Base-by-base conservation (phyloP, 2,329 filamentous ascomycete genomes). In the Drechmeria coniospora region DNA sequence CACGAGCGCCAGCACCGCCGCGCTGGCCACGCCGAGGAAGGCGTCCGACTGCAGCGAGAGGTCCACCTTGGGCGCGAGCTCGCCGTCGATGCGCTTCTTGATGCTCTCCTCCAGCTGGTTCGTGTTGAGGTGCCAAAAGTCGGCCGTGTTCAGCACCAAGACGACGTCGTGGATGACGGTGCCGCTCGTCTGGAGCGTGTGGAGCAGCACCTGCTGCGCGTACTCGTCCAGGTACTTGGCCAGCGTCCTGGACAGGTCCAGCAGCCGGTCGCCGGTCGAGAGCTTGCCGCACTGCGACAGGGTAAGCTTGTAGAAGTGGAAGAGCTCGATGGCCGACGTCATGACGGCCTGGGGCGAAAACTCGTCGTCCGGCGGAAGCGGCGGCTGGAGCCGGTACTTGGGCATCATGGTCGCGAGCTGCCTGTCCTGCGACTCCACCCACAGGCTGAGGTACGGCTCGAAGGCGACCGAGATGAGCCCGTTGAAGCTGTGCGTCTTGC, bases 141-240 rank as follows among this genome's bases (percentile, higher is more conserved):
- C 90, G 1, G 90, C 87, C 1, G 90, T 95, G 48, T 98, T 98
- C 26, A 98, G 63, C 1, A 95, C 84, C 4, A 92, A 60, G 10
- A 94, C 68, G 4, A 80, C 69, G 36, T 93, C 79, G 42, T 93
- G 75, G 2, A 90, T 4, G 62, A 54, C 2, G 68, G 59, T 1
- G 36, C 50, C 72, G 44, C 54, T 79, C 4, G 53, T 51, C 38
- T 74, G 69, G 6, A 77, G 46, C 34, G 79, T 77, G 37, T 76
- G 68, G 11, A 92, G 66, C 6, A 98, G 63, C 3, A 98, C 83
- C 42, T 92, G 82, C 46, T 95, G 86, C 1, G 86, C 82, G 48
- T 98, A 98, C 42, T 90, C 79, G 47, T 98, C 90, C 1, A 98
- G 63, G 42, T 98, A 94, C 46, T 86, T 93, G 8, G 81, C 83